Percentiles rank a stretch among this genome's conserved stretches.
Evolutionary conservation across 805 yeast species (phyloP).

Genomic region (Ogataea siamensis): DNA sequence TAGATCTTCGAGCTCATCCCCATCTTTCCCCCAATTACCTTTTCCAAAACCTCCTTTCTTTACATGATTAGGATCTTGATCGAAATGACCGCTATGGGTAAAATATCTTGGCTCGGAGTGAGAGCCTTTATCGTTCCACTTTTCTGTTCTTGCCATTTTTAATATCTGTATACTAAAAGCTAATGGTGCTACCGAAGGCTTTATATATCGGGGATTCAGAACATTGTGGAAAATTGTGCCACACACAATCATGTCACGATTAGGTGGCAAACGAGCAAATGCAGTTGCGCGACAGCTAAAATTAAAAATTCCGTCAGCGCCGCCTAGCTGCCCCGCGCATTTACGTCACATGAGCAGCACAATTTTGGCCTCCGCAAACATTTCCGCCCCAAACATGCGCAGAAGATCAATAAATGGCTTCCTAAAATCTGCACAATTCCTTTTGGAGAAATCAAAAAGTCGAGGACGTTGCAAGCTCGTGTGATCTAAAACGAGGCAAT

Average conservation of each 20-base stretch:
- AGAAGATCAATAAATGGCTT: slow-evolving; percentile 39
- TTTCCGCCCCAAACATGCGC: slow-evolving; percentile 43
- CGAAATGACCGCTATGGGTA: slow-evolving; percentile 69
- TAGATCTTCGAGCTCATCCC: slow-evolving; percentile 71
- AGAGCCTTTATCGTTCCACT: slow-evolving; percentile 53
- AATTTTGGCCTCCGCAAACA: slow-evolving; percentile 27
- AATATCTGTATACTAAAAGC: neutral
- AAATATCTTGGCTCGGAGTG: slow-evolving; percentile 66
- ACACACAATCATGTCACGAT: slow-evolving; percentile 7
- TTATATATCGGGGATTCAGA: slow-evolving; percentile 3
- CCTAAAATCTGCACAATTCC: slow-evolving; percentile 19
- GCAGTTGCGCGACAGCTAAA: slow-evolving; percentile 4
- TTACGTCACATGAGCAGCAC: slow-evolving; percentile 18
- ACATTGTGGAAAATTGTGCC: slow-evolving; percentile 7
- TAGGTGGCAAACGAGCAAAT: slow-evolving; percentile 1
- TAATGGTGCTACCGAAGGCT: neutral
- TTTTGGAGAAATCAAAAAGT: slow-evolving; percentile 7
- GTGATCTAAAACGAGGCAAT: slow-evolving; percentile 6
- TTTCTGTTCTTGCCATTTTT: slow-evolving; percentile 73
- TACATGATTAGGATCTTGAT: slow-evolving; percentile 69
- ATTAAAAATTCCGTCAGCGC: slow-evolving; percentile 10
- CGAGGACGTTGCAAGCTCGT: neutral
- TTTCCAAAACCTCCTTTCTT: slow-evolving; percentile 86
- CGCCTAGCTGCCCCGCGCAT: slow-evolving; percentile 13
- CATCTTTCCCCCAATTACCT: slow-evolving; percentile 83